A percentile compares a stretch with the other conserved stretches of the same genome.
Conservation (phyloP, 352 stramenopile genomes). For the Globisporangium emineosum region DNA sequence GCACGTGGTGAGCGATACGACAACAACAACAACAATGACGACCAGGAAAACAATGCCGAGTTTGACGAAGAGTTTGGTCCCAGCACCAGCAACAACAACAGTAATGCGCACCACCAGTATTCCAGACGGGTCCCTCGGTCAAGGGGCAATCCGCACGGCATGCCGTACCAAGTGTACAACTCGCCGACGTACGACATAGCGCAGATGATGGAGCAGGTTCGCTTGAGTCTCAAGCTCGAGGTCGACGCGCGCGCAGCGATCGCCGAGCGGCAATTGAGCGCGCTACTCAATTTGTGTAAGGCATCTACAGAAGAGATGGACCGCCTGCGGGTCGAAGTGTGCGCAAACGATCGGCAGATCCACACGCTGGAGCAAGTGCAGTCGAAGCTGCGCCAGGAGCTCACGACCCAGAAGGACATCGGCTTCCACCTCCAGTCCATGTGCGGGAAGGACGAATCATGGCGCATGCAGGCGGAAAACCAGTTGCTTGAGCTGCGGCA, state of each 20-base stretch:
- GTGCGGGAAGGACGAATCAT: constrained; percentile 84
- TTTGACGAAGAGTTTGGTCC: constrained; percentile 22
- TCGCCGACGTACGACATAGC: constrained; percentile 77
- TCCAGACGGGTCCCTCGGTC: constrained; percentile 1
- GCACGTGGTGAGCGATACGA: constrained; percentile 13
- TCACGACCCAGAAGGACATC: constrained; percentile 82
- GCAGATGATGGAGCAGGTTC: constrained; percentile 85
- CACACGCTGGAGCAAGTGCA: constrained; percentile 78
- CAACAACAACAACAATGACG: constrained; percentile 18
- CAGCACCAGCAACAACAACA: constrained; percentile 8
- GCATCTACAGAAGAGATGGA: constrained; percentile 71
- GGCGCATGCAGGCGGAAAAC: constrained; percentile 82
- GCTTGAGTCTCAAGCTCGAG: constrained; percentile 79
- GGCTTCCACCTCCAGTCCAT: constrained; percentile 77
- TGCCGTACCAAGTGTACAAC: constrained; percentile 47
- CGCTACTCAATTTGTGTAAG: constrained; percentile 71
- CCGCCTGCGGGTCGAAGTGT: constrained; percentile 64
- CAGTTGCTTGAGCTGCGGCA: constrained; percentile 75
- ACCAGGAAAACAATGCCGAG: constrained; percentile 15
- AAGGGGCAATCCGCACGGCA: not conserved
- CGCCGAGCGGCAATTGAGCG: constrained; percentile 74
- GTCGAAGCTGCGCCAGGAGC: constrained; percentile 68
- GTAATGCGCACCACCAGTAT: not conserved
- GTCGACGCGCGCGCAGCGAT: constrained; percentile 74
- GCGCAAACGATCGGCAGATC: constrained; percentile 64